These are phyloP conservation scores for Sclerotinia borealis DNA, from an alignment of 2,329 filamentous ascomycete species.

Conservation along the genomic window DNA sequence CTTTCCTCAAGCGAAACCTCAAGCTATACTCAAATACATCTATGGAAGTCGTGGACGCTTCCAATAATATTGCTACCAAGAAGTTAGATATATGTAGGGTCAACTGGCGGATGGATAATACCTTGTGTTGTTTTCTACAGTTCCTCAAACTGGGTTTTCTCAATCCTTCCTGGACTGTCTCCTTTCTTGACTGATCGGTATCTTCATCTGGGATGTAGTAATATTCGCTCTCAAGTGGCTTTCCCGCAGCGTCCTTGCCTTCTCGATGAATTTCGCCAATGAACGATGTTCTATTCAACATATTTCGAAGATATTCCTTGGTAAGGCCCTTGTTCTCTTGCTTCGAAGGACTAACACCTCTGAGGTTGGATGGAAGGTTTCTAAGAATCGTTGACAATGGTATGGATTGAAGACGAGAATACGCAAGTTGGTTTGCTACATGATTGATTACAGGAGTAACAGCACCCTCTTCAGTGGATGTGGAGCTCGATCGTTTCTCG, in stretches of 20 bases:
- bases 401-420: slow-evolving; percentile 84
- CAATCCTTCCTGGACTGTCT: slow-evolving; percentile 78
- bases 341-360: slow-evolving; percentile 32
- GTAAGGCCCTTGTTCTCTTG: slow-evolving; percentile 43
- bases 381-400: slow-evolving; percentile 84
- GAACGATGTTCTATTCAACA: slow-evolving; percentile 70
- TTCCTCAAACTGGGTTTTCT: slow-evolving; percentile 82
- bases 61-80: slow-evolving; percentile 58
- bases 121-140: slow-evolving; percentile 96
- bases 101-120: slow-evolving; percentile 39
- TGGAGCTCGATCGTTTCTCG: slow-evolving; percentile 23
- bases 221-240: slow-evolving; percentile 89
- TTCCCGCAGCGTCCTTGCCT: slow-evolving; percentile 94
- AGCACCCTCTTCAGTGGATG: slow-evolving; percentile 36
- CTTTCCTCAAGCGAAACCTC: not conserved
- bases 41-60: slow-evolving; percentile 54
- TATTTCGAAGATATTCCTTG: slow-evolving; percentile 57
- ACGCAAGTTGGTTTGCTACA: slow-evolving; percentile 90
- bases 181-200: slow-evolving; percentile 67
- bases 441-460: slow-evolving; percentile 63
- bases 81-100: slow-evolving; percentile 5
- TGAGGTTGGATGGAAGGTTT: slow-evolving; percentile 68
- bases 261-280: slow-evolving; percentile 84
- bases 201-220: slow-evolving; percentile 93
- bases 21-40: slow-evolving; percentile 30